Evolutionary conservation across 495 filamentous ascomycete species (phyloP).

Genomic region (Xylaria sp.): DNA sequence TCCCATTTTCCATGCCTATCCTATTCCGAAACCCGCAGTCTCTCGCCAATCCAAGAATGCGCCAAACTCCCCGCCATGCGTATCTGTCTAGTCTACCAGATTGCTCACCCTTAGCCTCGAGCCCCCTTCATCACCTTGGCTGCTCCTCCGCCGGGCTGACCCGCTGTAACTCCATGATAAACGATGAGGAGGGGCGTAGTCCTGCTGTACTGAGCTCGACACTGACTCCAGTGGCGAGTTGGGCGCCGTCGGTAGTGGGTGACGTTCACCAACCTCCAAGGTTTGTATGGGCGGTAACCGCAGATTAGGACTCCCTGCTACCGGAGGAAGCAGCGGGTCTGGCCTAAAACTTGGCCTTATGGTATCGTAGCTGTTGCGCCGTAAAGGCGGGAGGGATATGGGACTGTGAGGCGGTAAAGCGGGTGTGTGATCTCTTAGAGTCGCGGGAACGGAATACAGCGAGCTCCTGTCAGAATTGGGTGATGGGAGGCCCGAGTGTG

Average conservation of each 20-base stretch:
- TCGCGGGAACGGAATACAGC: slow-evolving; percentile 58
- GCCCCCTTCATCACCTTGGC: slow-evolving; percentile 21
- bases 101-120: slow-evolving; percentile 28
- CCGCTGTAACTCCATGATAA: background rate
- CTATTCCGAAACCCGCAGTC: slow-evolving; percentile 8
- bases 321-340: slow-evolving; percentile 5
- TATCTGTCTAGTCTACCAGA: slow-evolving; percentile 22
- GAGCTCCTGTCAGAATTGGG: slow-evolving; percentile 75
- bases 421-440: slow-evolving; percentile 47
- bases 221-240: slow-evolving; percentile 37
- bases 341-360: background rate
- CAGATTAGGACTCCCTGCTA: background rate
- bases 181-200: slow-evolving; percentile 11
- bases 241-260: slow-evolving; percentile 41
- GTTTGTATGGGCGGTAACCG: slow-evolving; percentile 30
- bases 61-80: slow-evolving; percentile 16
- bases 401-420: slow-evolving; percentile 38
- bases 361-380: slow-evolving; percentile 19
- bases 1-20: slow-evolving; percentile 9
- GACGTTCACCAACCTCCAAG: slow-evolving; percentile 6
- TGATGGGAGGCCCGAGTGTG: slow-evolving; percentile 68
- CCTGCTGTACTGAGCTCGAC: background rate
- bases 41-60: background rate
- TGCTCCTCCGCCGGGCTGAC: slow-evolving; percentile 5
- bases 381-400: slow-evolving; percentile 43